Evolutionary conservation across 345 rosid genomes (phyloP), one percentile per base, ranked within the genome.

Genomic region (Kandelia obovata): DNA sequence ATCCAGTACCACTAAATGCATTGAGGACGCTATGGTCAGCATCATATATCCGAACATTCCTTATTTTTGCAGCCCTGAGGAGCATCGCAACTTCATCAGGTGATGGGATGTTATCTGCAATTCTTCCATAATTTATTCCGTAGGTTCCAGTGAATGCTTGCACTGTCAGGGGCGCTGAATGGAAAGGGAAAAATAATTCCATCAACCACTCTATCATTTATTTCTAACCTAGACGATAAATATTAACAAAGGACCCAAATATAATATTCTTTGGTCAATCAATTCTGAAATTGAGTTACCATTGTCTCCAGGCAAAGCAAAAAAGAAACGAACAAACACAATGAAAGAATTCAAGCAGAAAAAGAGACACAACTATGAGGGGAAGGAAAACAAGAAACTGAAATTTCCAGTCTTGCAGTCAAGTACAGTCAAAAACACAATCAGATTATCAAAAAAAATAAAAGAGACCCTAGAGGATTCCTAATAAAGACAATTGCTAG

Each of bases 71-170:
- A 61, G 84, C 87, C 82, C 80, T 87, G 53, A 95, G 88, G 65
- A 95, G 97, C 31, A 72, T 75, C 16, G 76, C 97, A 61, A 92
- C 99, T 73, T 95, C 75, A 25, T 95, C 92, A 17, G 99, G 99
- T 21, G 99, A 86, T 15, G 93, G 98, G 4, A 95, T 87, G 81
- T 95, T 92, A 82, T 95, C 88, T 6, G 99, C 99, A 30, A 95
- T 56, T 77, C 96, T 86, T 68, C 99, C 99, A 73, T 95, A 95
- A 62, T 95, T 95, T 80, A 95, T 90, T 58, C 99, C 99, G 64
- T 92, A 95, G 20, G 98, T 86, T 69, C 99, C 98, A 0, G 84
- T 83, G 74, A 95, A 92, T 58, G 89, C 90, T 74, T 83, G 80
- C 32, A 66, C 84, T 2, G 80, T 74, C 62, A 61, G 17, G 30